phyloP scores from a whole-genome alignment of 495 filamentous ascomycete genomes.

The Penicillium mononematosum region DNA sequence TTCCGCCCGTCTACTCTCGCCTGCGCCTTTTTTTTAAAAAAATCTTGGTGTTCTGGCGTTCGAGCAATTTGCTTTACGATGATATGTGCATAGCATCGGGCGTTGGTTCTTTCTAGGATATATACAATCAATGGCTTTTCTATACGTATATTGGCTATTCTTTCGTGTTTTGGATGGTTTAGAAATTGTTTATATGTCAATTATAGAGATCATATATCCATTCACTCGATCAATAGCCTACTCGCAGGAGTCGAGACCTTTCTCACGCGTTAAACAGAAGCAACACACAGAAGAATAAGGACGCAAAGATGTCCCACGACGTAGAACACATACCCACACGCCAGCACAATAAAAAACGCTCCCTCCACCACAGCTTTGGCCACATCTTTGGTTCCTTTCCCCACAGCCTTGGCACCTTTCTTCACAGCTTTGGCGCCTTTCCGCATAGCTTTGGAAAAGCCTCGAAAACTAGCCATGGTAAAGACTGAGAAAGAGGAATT shows the following conservation, averaged over 20 bases:
- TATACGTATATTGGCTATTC: not conserved
- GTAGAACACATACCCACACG: not conserved
- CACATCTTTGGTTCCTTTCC: too few species aligned
- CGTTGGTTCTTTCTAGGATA: constrained; percentile 20
- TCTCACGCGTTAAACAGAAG: not conserved
- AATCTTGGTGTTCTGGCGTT: constrained; percentile 17
- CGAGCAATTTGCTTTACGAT: constrained; percentile 16
- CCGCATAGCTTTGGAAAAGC: too few species aligned
- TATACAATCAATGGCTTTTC: constrained; percentile 12
- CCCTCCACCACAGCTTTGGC: not conserved
- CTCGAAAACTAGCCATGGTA: not conserved
- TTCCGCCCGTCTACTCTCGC: not conserved
- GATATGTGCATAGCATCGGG: constrained; percentile 33
- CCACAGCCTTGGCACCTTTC: too few species aligned
- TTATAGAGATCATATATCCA: not conserved
- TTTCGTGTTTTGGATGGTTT: not conserved
- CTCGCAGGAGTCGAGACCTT: not conserved
- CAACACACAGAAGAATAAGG: not conserved
- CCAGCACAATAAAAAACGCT: not conserved
- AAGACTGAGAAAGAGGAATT: not conserved
- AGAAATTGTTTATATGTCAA: not conserved
- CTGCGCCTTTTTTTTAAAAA: not conserved
- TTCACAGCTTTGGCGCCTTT: too few species aligned
- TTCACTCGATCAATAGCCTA: not conserved
- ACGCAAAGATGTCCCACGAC: not conserved